A percentile compares a stretch with the other conserved stretches of the same genome.
Evolutionary conservation across 257 asterid genomes (phyloP).

Genomic region (Marsdenia floribunda): DNA sequence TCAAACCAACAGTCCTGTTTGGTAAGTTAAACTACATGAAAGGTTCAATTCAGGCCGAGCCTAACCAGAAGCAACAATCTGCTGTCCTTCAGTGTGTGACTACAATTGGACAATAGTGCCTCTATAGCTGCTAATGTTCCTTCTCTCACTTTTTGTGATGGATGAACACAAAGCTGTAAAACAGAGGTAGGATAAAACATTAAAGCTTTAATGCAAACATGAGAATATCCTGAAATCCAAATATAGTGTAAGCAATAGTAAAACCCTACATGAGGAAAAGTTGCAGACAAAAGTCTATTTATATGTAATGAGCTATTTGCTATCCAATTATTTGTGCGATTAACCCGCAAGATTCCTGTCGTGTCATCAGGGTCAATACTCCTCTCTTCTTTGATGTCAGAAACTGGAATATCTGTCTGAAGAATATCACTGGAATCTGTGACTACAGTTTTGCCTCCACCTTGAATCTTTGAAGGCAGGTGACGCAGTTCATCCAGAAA

Average conservation of each 20-base stretch:
- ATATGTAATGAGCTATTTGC: constrained; percentile 56
- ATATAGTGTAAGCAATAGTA: constrained; percentile 15
- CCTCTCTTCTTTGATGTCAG: constrained; percentile 27
- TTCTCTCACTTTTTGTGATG: constrained; percentile 61
- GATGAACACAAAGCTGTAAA: constrained; percentile 77
- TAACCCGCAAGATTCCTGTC: constrained; percentile 53
- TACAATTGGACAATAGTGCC: constrained; percentile 62
- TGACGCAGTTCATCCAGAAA: constrained; percentile 71
- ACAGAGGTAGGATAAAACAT: constrained; percentile 11
- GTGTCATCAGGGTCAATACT: constrained; percentile 21
- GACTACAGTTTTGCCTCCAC: constrained; percentile 18
- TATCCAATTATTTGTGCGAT: constrained; percentile 73
- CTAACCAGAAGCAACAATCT: constrained; percentile 90
- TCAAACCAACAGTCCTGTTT: constrained; percentile 1
- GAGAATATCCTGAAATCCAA: not conserved
- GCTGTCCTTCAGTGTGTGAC: constrained; percentile 64
- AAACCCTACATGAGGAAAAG: constrained; percentile 79
- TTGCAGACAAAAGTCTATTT: constrained; percentile 67
- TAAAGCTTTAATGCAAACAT: not conserved
- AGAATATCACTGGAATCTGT: constrained; percentile 29
- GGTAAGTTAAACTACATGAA: constrained; percentile 16
- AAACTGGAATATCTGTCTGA: constrained; percentile 20
- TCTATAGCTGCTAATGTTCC: constrained; percentile 62
- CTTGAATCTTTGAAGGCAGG: constrained; percentile 43
- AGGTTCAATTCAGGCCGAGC: constrained; percentile 20